Evolutionary conservation across 179 eudicot genomes (phyloP).

Genomic region (Actinidia arguta): DNA sequence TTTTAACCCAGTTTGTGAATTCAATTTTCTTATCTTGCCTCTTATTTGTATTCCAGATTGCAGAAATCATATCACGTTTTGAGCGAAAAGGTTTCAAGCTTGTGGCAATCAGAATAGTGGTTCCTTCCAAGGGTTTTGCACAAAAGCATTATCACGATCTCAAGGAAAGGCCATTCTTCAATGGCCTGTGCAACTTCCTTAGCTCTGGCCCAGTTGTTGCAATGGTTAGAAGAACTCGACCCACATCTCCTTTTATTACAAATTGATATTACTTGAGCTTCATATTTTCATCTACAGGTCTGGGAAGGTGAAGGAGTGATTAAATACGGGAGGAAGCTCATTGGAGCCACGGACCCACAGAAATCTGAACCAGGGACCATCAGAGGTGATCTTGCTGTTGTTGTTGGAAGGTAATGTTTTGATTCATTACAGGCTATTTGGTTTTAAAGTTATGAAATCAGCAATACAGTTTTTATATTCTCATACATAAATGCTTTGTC

Average conservation of each 20-base stretch:
- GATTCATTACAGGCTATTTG: background rate
- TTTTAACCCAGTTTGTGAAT: background rate
- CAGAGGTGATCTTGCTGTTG: constrained; percentile 97
- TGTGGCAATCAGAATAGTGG: constrained; percentile 80
- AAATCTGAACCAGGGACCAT: constrained; percentile 99
- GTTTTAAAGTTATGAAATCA: background rate
- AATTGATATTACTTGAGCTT: background rate
- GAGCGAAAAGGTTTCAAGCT: constrained; percentile 98
- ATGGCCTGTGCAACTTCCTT: constrained; percentile 90
- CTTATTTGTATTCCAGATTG: constrained; percentile 49
- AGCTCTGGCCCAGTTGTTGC: constrained; percentile 99
- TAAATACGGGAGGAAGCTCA: constrained; percentile 89
- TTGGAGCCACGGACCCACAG: constrained; percentile 99
- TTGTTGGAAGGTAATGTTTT: constrained; percentile 82
- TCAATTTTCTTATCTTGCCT: background rate
- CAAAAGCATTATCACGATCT: constrained; percentile 95
- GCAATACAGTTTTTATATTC: background rate
- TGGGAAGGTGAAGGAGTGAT: constrained; percentile 99
- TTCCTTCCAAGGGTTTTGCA: constrained; percentile 92
- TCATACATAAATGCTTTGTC: too few relatives aligned
- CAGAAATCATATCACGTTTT: constrained; percentile 93
- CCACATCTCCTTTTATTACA: background rate
- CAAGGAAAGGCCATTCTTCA: constrained; percentile 93
- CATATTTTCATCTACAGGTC: constrained; percentile 49
- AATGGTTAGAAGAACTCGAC: constrained; percentile 62